Evolutionary conservation across 169 alveolate genomes (phyloP).

Genomic region (Plasmodium coatneyi): DNA sequence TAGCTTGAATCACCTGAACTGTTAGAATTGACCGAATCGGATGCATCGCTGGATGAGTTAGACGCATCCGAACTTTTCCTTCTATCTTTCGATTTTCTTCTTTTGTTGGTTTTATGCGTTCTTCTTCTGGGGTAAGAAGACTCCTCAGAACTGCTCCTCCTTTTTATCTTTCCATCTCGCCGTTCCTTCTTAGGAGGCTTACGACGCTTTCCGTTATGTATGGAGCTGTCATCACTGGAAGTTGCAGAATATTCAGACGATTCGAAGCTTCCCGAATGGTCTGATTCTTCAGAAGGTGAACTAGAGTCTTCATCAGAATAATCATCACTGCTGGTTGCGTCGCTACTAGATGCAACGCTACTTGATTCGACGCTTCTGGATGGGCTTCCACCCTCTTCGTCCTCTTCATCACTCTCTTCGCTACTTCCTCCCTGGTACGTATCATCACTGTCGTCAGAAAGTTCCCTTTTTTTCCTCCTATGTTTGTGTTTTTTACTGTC

Average conservation of each 20-base stretch:
- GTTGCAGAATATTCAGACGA: not conserved
- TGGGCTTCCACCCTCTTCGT: not conserved
- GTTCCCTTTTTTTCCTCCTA: not conserved
- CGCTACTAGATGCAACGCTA: not conserved
- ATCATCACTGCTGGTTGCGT: not conserved
- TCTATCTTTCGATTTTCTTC: not conserved
- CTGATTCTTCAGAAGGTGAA: not conserved
- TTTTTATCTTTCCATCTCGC: not conserved
- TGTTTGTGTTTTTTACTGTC: not conserved
- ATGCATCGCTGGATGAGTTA: not conserved
- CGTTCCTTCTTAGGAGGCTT: not conserved
- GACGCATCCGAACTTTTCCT: not conserved
- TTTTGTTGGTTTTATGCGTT: not conserved
- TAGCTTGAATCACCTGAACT: not conserved
- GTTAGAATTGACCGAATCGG: not conserved
- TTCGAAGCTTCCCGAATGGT: not conserved
- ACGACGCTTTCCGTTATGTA: not conserved
- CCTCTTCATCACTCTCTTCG: not conserved
- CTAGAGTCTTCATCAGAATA: not conserved
- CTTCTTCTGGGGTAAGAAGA: not conserved
- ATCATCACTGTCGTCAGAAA: not conserved
- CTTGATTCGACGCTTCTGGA: not conserved
- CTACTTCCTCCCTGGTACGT: not conserved
- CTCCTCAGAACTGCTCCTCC: not conserved
- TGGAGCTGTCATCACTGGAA: not conserved